Conservation (phyloP, 768 basidiomycete species). For the Agrocybe chaxingu region DNA sequence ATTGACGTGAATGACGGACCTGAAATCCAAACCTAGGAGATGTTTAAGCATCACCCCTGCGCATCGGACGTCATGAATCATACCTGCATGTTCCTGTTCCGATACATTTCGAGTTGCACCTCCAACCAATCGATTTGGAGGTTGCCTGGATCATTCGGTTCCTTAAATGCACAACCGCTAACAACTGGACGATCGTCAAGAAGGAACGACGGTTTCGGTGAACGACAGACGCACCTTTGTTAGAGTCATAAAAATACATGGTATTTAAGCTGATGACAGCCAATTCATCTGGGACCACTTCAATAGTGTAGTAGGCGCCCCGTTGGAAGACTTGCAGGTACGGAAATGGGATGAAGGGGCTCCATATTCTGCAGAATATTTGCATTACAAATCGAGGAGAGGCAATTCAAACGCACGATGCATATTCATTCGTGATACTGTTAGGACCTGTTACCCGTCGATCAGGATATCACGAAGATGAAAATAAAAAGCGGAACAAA, state of each 20-base stretch:
- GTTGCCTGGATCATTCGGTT: conserved; percentile 80
- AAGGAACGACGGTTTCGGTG: background rate
- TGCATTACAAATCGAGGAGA: background rate
- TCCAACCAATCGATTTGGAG: conserved; percentile 89
- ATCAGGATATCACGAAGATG: background rate
- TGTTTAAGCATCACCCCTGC: conserved; percentile 6
- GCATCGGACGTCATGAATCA: conserved; percentile 20
- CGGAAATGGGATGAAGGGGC: conserved; percentile 73
- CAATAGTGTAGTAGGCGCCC: conserved; percentile 81
- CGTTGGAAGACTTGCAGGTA: conserved; percentile 79
- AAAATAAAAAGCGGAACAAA: conserved; percentile 15
- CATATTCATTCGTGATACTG: conserved; percentile 62
- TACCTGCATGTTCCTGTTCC: conserved; percentile 73
- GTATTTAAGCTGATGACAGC: conserved; percentile 88
- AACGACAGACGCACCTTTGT: conserved; percentile 54
- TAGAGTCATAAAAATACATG: conserved; percentile 88
- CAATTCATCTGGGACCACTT: conserved; percentile 72
- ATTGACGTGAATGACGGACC: conserved; percentile 31
- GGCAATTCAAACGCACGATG: conserved; percentile 45
- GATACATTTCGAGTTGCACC: conserved; percentile 70
- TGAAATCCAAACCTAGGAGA: conserved; percentile 23
- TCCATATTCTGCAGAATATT: conserved; percentile 62
- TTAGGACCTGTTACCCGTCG: conserved; percentile 51
- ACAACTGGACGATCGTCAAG: conserved; percentile 48
- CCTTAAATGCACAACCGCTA: conserved; percentile 63